Base-by-base conservation (phyloP, 768 basidiomycete genomes). In the Leucocoprinus sp. region DNA sequence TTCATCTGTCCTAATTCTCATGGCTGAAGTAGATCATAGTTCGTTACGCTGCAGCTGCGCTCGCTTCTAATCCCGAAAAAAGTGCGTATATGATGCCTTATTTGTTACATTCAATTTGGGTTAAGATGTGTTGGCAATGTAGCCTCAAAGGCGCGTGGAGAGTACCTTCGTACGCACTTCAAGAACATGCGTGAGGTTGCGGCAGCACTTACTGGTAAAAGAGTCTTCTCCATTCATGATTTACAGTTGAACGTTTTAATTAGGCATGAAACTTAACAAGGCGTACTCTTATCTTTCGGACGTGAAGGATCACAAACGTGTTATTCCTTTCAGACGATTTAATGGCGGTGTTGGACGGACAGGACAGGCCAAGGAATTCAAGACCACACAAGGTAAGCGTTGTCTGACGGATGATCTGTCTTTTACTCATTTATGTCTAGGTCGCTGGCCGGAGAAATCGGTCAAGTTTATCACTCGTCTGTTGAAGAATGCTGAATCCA, bases 151-250 rank as follows among this genome's bases (percentile, higher is more conserved):
- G 86, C 93, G 49, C 86, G 87, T 60, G 93, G 93, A 59, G 92
- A 95, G 74, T 93, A 97, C 78, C 81, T 96, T 62, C 89, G 93
- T 59, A 98, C 96, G 38, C 95, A 97, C 75, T 99, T 96, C 83
- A 99, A 99, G 85, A 99, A 98, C 80, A 98, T 96, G 91, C 84
- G 90, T 53, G 96, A 99, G 70, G 96, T 98, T 46, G 93, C 89
- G 42, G 95, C 95, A 54, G 92, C 88, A 55, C 74, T 97, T 53
- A 78, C 83, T 54, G 93, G 93, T 91, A 54, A 59, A 2, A 11
- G 33, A 43, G 6, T 33, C n/a, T n/a, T n/a, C n/a, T n/a, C n/a
- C n/a, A n/a, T n/a, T n/a, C n/a, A 34, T 15, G 15, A 39, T 38
- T 37, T 34, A 42, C 43, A 35, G 21, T 23, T 27, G 22, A n/a